Evolutionary conservation across 768 basidiomycete species (phyloP).

Genomic region (Sarcodon sp.): DNA sequence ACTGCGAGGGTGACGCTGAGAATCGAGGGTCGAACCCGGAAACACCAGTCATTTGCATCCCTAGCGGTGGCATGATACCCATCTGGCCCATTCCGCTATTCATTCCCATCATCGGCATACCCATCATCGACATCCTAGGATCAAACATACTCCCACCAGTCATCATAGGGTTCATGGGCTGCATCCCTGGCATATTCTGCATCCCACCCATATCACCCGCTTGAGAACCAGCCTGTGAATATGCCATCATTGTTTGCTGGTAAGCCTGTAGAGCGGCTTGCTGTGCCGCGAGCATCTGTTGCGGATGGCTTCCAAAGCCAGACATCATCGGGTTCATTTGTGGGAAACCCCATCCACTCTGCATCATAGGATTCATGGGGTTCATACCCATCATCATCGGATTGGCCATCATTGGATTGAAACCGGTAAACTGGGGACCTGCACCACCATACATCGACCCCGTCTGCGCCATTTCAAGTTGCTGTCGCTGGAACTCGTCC

Average conservation of each 20-base stretch:
- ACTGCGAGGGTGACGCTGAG: slow-evolving; percentile 18
- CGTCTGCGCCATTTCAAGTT: slow-evolving; percentile 83
- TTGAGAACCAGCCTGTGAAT: slow-evolving; percentile 64
- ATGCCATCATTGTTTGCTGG: slow-evolving; percentile 81
- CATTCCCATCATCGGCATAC: slow-evolving; percentile 38
- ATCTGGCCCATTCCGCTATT: slow-evolving; percentile 14
- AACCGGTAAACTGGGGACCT: slow-evolving; percentile 26
- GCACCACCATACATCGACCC: slow-evolving; percentile 54
- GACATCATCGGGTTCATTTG: slow-evolving; percentile 34
- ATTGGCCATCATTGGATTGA: slow-evolving; percentile 64
- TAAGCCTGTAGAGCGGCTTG: slow-evolving; percentile 78
- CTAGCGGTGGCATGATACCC: slow-evolving; percentile 13
- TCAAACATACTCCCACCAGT: slow-evolving; percentile 46
- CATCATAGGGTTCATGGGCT: slow-evolving; percentile 41
- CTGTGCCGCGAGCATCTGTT: slow-evolving; percentile 79
- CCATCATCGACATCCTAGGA: slow-evolving; percentile 77
- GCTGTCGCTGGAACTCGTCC: slow-evolving; percentile 81
- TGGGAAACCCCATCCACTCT: slow-evolving; percentile 38
- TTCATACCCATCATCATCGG: slow-evolving; percentile 53
- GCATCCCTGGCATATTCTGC: slow-evolving; percentile 11
- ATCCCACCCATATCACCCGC: slow-evolving; percentile 42
- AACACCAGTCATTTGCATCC: slow-evolving; percentile 53
- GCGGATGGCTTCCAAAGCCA: slow-evolving; percentile 36
- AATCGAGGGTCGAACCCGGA: slow-evolving; percentile 47
- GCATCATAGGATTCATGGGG: slow-evolving; percentile 28